phyloP scores from a whole-genome alignment of 306 rosid genomes.

The Ammopiptanthus mongolicus region DNA sequence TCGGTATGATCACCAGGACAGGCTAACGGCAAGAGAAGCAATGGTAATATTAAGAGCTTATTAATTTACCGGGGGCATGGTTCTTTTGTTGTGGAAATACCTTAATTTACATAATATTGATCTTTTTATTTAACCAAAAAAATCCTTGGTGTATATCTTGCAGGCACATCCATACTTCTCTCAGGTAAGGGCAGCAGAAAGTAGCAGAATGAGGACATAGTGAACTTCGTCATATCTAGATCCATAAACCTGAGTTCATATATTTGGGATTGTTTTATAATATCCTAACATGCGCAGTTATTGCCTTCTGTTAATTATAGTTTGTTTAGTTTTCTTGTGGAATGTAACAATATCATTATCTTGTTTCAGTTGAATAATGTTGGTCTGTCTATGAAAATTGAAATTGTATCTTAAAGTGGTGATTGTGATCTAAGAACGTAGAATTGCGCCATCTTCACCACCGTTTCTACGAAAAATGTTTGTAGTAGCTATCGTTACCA shows the following conservation, averaged over 20 bases:
- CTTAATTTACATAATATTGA: background rate
- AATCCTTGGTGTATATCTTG: conserved; percentile 2
- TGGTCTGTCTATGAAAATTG: background rate
- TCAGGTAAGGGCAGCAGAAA: conserved; percentile 94
- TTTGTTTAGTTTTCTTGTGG: conserved; percentile 23
- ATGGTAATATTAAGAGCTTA: conserved; percentile 48
- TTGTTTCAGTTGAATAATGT: conserved; percentile 17
- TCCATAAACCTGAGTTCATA: conserved; percentile 27
- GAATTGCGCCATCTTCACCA: background rate
- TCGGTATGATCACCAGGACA: conserved; percentile 92
- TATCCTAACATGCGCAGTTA: conserved; percentile 17
- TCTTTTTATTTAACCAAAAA: background rate
- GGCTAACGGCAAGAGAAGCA: conserved; percentile 95
- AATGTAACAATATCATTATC: conserved; percentile 23
- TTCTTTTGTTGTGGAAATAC: background rate
- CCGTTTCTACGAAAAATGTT: background rate
- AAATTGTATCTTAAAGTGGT: background rate
- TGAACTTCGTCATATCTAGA: conserved; percentile 21
- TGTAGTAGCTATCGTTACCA: background rate
- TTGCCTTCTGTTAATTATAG: conserved; percentile 23
- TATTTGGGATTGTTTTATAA: conserved; percentile 41
- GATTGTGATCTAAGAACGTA: background rate
- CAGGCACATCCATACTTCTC: conserved; percentile 90
- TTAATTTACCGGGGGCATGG: background rate
- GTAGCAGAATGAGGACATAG: conserved; percentile 81